These are phyloP conservation scores for Bjerkandera adusta DNA, from an alignment of 1,284 basidiomycete genomes.

Conservation along the genomic window DNA sequence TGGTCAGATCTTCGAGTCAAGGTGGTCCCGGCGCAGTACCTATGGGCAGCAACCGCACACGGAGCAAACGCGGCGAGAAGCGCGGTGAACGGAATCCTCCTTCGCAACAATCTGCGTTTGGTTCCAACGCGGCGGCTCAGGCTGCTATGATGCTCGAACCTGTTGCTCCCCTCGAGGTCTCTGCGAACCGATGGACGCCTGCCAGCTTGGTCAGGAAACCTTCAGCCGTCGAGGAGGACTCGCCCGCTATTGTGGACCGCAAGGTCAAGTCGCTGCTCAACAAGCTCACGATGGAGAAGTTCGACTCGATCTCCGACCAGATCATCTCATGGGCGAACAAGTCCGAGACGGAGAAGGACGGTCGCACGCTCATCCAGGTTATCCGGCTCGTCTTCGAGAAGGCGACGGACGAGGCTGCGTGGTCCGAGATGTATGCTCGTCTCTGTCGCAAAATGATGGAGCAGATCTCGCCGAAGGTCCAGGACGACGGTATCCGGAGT, in stretches of 20 bases:
- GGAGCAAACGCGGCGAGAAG: conserved; percentile 72
- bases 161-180: conserved; percentile 73
- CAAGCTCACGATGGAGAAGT: conserved; percentile 97
- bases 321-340: conserved; percentile 84
- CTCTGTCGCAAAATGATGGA: conserved; percentile 84
- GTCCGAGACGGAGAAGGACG: conserved; percentile 90
- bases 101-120: conserved; percentile 22
- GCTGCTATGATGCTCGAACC: conserved; percentile 44
- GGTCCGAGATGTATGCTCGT: conserved; percentile 96
- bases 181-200: conserved; percentile 83
- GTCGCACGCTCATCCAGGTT: conserved; percentile 91
- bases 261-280: conserved; percentile 95
- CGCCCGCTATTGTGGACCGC: conserved; percentile 84
- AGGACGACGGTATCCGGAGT: conserved; percentile 81
- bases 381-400: conserved; percentile 97
- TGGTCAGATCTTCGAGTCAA: conserved; percentile 78
- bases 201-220: conserved; percentile 38
- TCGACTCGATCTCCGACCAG: conserved; percentile 78
- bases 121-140: conserved; percentile 19
- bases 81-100: conserved; percentile 47
- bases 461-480: conserved; percentile 80
- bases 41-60: conserved; percentile 57
- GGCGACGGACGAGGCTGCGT: conserved; percentile 84
- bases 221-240: conserved; percentile 53
- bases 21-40: conserved; percentile 53